phyloP scores from a whole-genome alignment of 2,329 filamentous ascomycete genomes.

The Hypomyces rosellus region DNA sequence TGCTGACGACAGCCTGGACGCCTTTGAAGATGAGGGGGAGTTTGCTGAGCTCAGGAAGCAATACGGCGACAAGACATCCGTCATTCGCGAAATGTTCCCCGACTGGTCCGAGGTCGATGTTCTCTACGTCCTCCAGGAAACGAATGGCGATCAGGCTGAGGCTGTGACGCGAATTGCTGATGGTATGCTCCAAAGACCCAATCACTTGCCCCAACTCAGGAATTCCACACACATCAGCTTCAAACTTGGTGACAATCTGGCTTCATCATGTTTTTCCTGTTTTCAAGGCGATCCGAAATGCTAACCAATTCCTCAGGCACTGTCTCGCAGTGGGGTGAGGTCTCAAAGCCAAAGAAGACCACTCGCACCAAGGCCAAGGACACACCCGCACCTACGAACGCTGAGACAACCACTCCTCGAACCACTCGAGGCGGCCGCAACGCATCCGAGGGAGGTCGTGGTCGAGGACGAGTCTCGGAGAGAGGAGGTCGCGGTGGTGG shows the following conservation, averaged over 20 bases:
- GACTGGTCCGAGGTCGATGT: constrained; percentile 95
- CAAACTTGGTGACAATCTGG: constrained; percentile 1
- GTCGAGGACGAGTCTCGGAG: constrained; percentile 57
- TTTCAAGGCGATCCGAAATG: background rate
- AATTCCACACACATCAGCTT: constrained; percentile 11
- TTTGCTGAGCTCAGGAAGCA: constrained; percentile 87
- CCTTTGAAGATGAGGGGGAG: constrained; percentile 77
- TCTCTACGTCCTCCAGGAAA: constrained; percentile 86
- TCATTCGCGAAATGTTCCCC: constrained; percentile 88
- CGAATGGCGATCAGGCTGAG: constrained; percentile 67
- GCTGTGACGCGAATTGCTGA: constrained; percentile 75
- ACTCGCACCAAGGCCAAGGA: constrained; percentile 68
- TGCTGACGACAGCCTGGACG: constrained; percentile 51
- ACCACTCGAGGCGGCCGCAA: constrained; percentile 55
- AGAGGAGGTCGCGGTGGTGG: constrained; percentile 54
- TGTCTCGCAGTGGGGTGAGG: constrained; percentile 78
- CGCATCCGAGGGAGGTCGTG: constrained; percentile 55
- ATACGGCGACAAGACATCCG: constrained; percentile 70
- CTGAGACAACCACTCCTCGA: constrained; percentile 40
- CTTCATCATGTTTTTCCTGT: background rate
- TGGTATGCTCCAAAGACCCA: constrained; percentile 41
- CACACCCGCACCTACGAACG: constrained; percentile 43
- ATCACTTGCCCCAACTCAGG: constrained; percentile 15
- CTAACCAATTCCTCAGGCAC: constrained; percentile 47
- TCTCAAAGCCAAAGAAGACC: constrained; percentile 74